Percentiles rank a stretch among this genome's conserved stretches.
phyloP scores from a whole-genome alignment of 129 eudicot genomes.

The Artemisia argyi region DNA sequence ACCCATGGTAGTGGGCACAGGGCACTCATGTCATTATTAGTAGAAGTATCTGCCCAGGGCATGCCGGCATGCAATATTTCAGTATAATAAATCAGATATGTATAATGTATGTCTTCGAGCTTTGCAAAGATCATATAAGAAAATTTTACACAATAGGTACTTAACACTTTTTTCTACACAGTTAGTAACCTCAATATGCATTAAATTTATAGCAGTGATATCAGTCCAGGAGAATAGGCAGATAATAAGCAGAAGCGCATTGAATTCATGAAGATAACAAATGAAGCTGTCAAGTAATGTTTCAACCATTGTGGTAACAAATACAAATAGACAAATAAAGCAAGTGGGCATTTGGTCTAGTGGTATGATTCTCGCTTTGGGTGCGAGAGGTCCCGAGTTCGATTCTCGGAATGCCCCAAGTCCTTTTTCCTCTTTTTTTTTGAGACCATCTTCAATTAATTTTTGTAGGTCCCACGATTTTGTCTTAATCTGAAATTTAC shows the following conservation, averaged over 20 bases:
- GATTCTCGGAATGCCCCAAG: conserved; percentile 99
- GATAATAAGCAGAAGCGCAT: conserved; percentile 11
- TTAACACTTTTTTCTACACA: neutral
- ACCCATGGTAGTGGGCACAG: too few relatives aligned
- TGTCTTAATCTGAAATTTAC: neutral
- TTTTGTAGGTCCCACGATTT: neutral
- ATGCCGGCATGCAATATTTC: neutral
- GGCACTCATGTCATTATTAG: neutral
- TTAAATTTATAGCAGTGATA: neutral
- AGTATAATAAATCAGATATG: conserved; percentile 14
- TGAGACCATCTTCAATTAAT: neutral
- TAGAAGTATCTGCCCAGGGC: neutral
- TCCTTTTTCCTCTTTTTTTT: too few relatives aligned
- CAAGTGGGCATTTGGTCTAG: conserved; percentile 96
- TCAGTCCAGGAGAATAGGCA: neutral
- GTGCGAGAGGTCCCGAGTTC: conserved; percentile 99
- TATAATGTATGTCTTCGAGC: neutral
- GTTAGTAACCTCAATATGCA: neutral
- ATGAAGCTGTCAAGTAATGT: neutral
- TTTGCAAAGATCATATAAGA: conserved; percentile 1
- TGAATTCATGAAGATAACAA: conserved; percentile 1
- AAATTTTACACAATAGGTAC: neutral
- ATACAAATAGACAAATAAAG: neutral
- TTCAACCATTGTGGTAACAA: neutral
- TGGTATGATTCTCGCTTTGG: conserved; percentile 99